phyloP scores from a whole-genome alignment of 352 stramenopile genomes.

The Phytophthora nicotianae region DNA sequence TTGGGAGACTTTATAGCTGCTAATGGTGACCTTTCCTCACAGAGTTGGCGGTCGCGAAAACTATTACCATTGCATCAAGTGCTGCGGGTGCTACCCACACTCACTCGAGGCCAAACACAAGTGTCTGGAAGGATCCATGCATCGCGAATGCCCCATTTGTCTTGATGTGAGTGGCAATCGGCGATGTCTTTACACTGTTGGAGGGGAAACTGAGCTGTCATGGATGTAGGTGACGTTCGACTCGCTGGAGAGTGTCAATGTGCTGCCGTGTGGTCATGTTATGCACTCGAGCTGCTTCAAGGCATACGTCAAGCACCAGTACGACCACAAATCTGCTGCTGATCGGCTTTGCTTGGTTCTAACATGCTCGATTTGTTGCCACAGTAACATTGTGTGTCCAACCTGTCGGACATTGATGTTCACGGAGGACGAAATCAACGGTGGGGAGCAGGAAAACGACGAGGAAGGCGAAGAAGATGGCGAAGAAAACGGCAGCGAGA shows the following conservation, averaged over 20 bases:
- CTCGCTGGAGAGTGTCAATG: constrained; percentile 71
- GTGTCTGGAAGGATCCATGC: constrained; percentile 82
- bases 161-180: constrained; percentile 49
- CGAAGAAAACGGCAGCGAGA: constrained; percentile 20
- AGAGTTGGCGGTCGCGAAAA: constrained; percentile 80
- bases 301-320: constrained; percentile 67
- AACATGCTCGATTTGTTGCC: neutral
- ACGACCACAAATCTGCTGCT: constrained; percentile 13
- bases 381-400: constrained; percentile 65
- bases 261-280: constrained; percentile 79
- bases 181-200: neutral
- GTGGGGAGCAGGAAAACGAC: constrained; percentile 13
- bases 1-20: neutral
- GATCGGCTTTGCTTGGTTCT: neutral
- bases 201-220: neutral
- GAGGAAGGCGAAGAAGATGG: constrained; percentile 24
- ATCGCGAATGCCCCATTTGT: constrained; percentile 83
- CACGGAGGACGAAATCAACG: constrained; percentile 39
- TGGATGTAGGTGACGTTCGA: constrained; percentile 65
- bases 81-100: constrained; percentile 80
- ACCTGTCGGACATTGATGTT: constrained; percentile 66
- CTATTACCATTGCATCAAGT: constrained; percentile 81
- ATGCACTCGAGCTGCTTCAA: constrained; percentile 74
- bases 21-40: constrained; percentile 1
- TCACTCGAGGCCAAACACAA: constrained; percentile 75